These are phyloP conservation scores for Thermoascus crustaceus DNA, from an alignment of 2,329 filamentous ascomycete genomes.

Conservation along the genomic window DNA sequence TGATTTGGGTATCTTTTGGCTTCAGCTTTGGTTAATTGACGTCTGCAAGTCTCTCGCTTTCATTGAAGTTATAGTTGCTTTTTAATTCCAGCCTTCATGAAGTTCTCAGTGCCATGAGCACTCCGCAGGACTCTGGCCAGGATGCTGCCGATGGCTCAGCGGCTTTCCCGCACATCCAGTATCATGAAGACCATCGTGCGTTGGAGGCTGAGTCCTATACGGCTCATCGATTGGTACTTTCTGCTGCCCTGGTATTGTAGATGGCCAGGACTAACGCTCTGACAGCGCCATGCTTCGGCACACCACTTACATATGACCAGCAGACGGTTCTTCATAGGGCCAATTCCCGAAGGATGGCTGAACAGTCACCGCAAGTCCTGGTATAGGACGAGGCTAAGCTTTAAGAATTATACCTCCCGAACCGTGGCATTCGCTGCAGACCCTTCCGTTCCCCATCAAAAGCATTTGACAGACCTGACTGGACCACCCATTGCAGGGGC, in stretches of 20 bases:
- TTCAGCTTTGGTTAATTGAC: too few relatives aligned
- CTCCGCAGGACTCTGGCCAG: constrained; percentile 12
- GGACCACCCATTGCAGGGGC: constrained; percentile 8
- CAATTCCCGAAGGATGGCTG: constrained; percentile 58
- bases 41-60: too few relatives aligned
- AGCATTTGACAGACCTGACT: constrained; percentile 26
- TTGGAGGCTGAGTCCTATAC: constrained; percentile 47
- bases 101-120: constrained; percentile 21
- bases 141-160: constrained; percentile 13
- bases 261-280: constrained; percentile 2
- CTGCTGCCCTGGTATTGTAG: too few relatives aligned
- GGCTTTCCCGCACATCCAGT: constrained; percentile 8
- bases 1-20: too few relatives aligned
- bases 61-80: too few relatives aligned
- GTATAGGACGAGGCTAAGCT: constrained; percentile 44
- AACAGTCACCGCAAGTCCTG: constrained; percentile 55
- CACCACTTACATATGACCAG: constrained; percentile 55
- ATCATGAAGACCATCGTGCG: constrained; percentile 22
- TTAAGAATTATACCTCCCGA: constrained; percentile 40
- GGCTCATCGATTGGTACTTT: constrained; percentile 43
- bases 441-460: constrained; percentile 35
- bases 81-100: too few relatives aligned
- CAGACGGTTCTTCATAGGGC: constrained; percentile 56
- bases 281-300: constrained; percentile 52
- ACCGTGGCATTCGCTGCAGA: constrained; percentile 46